phyloP scores from a whole-genome alignment of 2,329 filamentous ascomycete species.

The Penicillium sp. region DNA sequence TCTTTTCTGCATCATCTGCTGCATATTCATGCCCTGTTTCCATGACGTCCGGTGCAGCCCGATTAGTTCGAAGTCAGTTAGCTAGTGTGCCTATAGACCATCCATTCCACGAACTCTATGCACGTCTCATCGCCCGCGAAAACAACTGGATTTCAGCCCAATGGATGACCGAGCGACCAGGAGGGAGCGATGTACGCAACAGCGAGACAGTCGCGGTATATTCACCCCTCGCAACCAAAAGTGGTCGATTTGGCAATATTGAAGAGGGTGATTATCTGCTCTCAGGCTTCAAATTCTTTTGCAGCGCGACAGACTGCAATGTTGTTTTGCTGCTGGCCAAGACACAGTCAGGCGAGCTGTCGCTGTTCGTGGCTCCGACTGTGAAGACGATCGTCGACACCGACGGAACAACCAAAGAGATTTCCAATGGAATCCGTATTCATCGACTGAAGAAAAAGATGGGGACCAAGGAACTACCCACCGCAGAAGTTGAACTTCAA shows the following conservation, averaged over 20 bases:
- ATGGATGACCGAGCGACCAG: slow-evolving; percentile 74
- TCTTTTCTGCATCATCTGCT: slow-evolving; percentile 27
- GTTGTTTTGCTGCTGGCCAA: slow-evolving; percentile 65
- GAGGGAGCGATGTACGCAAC: slow-evolving; percentile 67
- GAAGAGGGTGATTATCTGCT: slow-evolving; percentile 43
- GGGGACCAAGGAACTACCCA: slow-evolving; percentile 53
- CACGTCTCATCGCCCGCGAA: slow-evolving; percentile 13
- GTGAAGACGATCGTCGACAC: slow-evolving; percentile 33
- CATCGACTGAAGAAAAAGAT: slow-evolving; percentile 34
- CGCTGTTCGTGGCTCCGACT: slow-evolving; percentile 66
- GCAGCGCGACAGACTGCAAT: slow-evolving; percentile 63
- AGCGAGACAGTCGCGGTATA: slow-evolving; percentile 63
- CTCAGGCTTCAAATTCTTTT: slow-evolving; percentile 71
- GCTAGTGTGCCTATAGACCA: slow-evolving; percentile 19
- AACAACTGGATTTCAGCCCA: slow-evolving; percentile 67
- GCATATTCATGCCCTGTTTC: slow-evolving; percentile 29
- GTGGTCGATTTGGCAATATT: slow-evolving; percentile 13
- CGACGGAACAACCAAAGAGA: slow-evolving; percentile 31
- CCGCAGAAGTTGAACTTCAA: slow-evolving; percentile 68
- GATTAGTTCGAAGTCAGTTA: slow-evolving; percentile 18
- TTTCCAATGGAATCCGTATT: slow-evolving; percentile 64
- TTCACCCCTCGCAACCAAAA: slow-evolving; percentile 23
- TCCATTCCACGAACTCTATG: slow-evolving; percentile 17
- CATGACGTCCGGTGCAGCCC: slow-evolving; percentile 29
- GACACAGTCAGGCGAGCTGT: slow-evolving; percentile 55